Conservation (phyloP, 306 rosid species). For the Albizia julibrissin region DNA sequence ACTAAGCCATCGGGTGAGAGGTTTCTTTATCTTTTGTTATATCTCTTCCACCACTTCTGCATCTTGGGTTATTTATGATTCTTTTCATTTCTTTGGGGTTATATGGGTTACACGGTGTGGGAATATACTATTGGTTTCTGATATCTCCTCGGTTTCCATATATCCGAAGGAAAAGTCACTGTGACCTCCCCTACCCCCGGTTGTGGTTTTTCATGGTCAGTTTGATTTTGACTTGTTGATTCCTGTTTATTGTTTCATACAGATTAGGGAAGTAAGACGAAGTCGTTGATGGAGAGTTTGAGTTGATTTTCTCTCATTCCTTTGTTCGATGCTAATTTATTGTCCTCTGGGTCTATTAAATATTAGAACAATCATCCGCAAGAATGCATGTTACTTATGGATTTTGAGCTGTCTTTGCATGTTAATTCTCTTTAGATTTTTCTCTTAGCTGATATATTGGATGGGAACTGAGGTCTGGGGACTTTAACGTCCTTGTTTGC, state of each 20-base stretch:
- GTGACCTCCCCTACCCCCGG: neutral
- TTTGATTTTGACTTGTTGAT: neutral
- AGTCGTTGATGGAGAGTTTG: neutral
- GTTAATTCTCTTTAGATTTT: slow-evolving; percentile 1
- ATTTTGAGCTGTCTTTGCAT: slow-evolving; percentile 20
- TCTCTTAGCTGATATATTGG: slow-evolving; percentile 2
- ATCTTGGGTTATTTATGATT: neutral
- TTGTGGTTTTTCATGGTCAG: neutral
- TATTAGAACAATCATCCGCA: neutral
- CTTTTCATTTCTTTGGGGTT: neutral
- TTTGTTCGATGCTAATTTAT: neutral
- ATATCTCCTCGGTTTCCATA: neutral
- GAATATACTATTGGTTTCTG: neutral
- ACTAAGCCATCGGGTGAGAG: neutral
- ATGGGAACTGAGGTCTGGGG: neutral
- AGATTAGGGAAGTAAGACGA: neutral
- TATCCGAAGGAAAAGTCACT: neutral
- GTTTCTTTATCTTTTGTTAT: no score
- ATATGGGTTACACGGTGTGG: neutral
- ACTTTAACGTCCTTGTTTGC: neutral
- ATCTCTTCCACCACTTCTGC: neutral
- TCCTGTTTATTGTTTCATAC: neutral
- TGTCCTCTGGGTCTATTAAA: neutral
- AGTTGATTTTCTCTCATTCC: neutral
- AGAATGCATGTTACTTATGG: neutral